Base-by-base conservation (phyloP, 2,329 filamentous ascomycete species). In the Colletotrichum phormii region DNA sequence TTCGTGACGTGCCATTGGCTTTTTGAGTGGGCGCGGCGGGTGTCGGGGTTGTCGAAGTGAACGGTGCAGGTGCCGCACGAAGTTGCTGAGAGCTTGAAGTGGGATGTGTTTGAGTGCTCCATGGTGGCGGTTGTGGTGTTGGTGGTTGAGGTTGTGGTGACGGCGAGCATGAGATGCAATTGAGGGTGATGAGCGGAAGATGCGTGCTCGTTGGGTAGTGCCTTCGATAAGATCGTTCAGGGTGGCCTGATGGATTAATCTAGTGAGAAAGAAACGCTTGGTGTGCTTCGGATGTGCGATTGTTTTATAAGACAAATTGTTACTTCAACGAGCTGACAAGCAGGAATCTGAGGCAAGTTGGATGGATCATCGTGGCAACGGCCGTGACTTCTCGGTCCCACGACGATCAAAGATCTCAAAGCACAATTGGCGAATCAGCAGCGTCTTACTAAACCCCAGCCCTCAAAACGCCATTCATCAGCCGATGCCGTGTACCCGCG, bases 1-100 rank as follows among this genome's bases (percentile, higher is more conserved):
- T 73, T 73, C 24, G 67, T 54, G 26, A 67, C 68, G 35, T 73
- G 71, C 71, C 71, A 73, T 12, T 58, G 71, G 58, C 67, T 67
- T 13, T 72, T 73, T 9, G 67, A 72, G 35, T 73, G 71, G 5
- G 62, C 62, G 12, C 71, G 71, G n/a, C 71, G 57, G 11, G 62
- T 67, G 1, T 73, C 67, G 2, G 63, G 18, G 4, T 11, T 73
- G 61, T 73, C 57, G 42, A 73, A 73, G 15, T 62, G 59, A 31
- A 73, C 68, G 31, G 35, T 33, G 57, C 71, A 73, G 26, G 71
- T 67, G 57, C 68, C 68, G 46, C 71, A 73, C 11, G 64, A 72
- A 0, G 67, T 72, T 2, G 67, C 49, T 1, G 71, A 62, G n/a
- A 73, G 71, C 62, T 72, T 73, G 62, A 73, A 73, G 11, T 67